A percentile compares a stretch with the other conserved stretches of the same genome.
These are phyloP conservation scores for Termitomyces sp. DNA, from an alignment of 768 basidiomycete species.

Conservation along the genomic window DNA sequence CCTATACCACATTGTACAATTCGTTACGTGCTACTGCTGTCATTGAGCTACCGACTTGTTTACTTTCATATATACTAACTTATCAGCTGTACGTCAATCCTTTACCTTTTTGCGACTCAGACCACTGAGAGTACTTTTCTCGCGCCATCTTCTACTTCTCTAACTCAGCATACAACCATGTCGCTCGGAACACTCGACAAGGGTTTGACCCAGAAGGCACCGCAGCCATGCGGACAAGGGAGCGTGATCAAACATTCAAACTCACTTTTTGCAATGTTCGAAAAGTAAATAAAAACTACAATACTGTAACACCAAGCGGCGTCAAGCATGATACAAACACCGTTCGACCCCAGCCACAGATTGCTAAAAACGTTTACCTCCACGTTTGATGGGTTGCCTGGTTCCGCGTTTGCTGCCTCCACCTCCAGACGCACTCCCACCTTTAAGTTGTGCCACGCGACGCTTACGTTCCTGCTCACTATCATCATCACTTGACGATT, in stretches of 20 bases:
- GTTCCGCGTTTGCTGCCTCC: slow-evolving; percentile 44
- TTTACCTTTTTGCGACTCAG: not conserved
- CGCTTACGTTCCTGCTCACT: slow-evolving; percentile 55
- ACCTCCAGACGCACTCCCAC: slow-evolving; percentile 25
- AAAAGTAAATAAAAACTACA: not conserved
- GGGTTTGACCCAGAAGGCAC: not conserved
- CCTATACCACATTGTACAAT: slow-evolving; percentile 9
- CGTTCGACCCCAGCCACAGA: not conserved
- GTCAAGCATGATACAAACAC: not conserved
- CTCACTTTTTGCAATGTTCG: not conserved
- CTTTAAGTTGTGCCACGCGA: slow-evolving; percentile 39
- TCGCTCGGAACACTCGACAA: not conserved
- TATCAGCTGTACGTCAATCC: not conserved
- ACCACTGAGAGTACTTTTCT: not conserved
- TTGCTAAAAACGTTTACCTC: slow-evolving; percentile 68
- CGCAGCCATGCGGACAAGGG: not conserved
- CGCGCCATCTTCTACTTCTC: not conserved
- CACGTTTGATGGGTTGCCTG: slow-evolving; percentile 74
- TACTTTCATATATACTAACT: not conserved
- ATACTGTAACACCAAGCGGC: not conserved
- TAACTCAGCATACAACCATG: not conserved
- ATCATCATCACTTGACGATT: slow-evolving; percentile 51
- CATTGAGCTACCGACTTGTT: not conserved
- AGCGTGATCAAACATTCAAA: not conserved
- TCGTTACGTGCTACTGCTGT: not conserved